Evolutionary conservation across 345 rosid genomes (phyloP), one percentile per base, ranked within the genome.

Genomic region (Brassica cretica): DNA sequence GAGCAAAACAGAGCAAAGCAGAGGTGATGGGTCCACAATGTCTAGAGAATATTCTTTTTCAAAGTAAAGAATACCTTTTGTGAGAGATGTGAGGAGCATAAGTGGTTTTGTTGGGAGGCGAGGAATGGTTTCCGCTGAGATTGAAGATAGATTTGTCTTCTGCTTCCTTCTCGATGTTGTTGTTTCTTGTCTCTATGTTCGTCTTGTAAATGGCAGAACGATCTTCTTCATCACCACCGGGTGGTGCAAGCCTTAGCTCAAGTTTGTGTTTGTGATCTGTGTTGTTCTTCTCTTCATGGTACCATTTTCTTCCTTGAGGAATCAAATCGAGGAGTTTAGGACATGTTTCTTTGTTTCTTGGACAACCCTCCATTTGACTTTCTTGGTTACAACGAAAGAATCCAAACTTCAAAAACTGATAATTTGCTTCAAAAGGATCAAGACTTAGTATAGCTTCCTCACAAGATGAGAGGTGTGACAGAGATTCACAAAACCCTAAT

Each of bases 231-330:
- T 80, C 76, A 44, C 33, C 56, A 59, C 94, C 96, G 0, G 99
- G 99, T 39, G 91, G 97, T 84, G 89, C 98, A 66, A 95, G 97
- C 90, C 97, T 91, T 12, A 93, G 92, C 79, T 95, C 99, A 61
- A 95, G 97, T 83, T 89, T 86, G 77, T 85, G 87, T 78, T 91
- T 96, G 35, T 87, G 94, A 55, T 89, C 84, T 33, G 79, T 77
- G 74, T 77, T 80, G 62, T 70, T 66, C 5, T 80, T 79, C 5
- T 70, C 86, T n/a, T 82, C 85, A 5, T 70, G 76, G 41, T 74
- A 73, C 74, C 84, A 81, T 71, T 73, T 80, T 80, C 88, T 82
- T 66, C 80, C 84, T 72, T 82, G 88, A 1, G 89, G 80, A 51
- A 88, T 91, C 88, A 93, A 85, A 87, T 89, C 85, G 53, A 93